phyloP scores from a whole-genome alignment of 768 basidiomycete species.

The Grammothele lineata region DNA sequence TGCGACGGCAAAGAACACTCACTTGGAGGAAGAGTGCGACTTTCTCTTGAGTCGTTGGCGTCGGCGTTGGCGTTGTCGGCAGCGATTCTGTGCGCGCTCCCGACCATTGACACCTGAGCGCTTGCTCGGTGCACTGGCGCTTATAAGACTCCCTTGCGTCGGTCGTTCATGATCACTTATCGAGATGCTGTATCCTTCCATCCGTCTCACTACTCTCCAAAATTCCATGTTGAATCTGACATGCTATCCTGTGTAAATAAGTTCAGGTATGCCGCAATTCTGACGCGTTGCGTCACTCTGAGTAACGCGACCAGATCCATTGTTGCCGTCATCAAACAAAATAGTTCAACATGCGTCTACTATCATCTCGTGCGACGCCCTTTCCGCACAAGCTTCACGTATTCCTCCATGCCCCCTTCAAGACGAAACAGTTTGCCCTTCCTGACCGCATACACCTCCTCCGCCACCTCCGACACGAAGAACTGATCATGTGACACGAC shows the following conservation, averaged over 20 bases:
- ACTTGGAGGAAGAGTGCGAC: conserved; percentile 16
- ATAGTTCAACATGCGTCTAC: no score
- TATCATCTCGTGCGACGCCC: conserved; percentile 2
- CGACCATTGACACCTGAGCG: no score
- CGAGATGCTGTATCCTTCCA: no score
- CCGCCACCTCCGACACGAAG: conserved; percentile 95
- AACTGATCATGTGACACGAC: conserved; percentile 97
- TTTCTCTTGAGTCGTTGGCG: conserved; percentile 18
- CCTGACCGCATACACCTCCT: conserved; percentile 91
- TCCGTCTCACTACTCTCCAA: no score
- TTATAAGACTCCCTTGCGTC: no score
- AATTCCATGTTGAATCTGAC: no score
- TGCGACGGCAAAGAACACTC: conserved; percentile 2
- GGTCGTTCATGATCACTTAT: no score
- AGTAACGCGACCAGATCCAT: background rate
- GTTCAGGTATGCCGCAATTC: no score
- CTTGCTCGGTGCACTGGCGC: no score
- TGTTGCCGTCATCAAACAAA: conserved; percentile 15
- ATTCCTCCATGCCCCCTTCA: conserved; percentile 13
- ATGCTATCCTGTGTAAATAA: no score
- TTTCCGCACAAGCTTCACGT: conserved; percentile 7
- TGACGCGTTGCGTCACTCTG: no score
- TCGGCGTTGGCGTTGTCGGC: conserved; percentile 11
- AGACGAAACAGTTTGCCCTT: conserved; percentile 75
- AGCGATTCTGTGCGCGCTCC: no score